Evolutionary conservation across 208 protist genomes (phyloP).

Genomic region (Leishmania amazonensis): DNA sequence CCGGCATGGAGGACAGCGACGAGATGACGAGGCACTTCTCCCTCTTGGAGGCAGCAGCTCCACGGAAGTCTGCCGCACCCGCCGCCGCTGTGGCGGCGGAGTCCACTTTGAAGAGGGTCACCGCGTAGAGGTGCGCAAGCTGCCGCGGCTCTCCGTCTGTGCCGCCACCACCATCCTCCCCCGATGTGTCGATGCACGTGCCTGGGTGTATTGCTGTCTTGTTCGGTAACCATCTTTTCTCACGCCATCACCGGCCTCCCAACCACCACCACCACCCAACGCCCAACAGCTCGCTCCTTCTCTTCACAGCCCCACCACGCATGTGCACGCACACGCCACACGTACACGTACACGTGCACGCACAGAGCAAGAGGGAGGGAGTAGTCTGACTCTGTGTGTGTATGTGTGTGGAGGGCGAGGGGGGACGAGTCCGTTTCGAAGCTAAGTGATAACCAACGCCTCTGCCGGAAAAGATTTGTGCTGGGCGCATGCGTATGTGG

Average conservation of each 20-base stretch:
- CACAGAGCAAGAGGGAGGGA: background rate
- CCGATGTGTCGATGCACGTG: background rate
- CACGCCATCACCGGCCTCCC: background rate
- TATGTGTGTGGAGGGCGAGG: background rate
- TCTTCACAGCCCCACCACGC: background rate
- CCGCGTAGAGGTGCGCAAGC: background rate
- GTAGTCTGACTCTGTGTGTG: background rate
- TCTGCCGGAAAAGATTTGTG: background rate
- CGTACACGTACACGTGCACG: background rate
- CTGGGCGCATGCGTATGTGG: background rate
- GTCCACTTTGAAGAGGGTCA: background rate
- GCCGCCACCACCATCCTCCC: too few species aligned
- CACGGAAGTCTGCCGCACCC: background rate
- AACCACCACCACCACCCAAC: background rate
- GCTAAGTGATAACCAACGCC: background rate
- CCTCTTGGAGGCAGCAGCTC: background rate
- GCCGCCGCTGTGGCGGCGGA: background rate
- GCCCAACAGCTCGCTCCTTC: background rate
- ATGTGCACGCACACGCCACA: background rate
- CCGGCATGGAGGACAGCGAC: conserved; percentile 23
- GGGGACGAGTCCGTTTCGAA: background rate
- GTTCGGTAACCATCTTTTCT: background rate
- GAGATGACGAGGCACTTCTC: background rate
- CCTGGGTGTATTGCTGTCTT: background rate
- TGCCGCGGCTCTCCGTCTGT: background rate